phyloP scores from a whole-genome alignment of 75 land plant genomes.

The Pinus tabuliformis region DNA sequence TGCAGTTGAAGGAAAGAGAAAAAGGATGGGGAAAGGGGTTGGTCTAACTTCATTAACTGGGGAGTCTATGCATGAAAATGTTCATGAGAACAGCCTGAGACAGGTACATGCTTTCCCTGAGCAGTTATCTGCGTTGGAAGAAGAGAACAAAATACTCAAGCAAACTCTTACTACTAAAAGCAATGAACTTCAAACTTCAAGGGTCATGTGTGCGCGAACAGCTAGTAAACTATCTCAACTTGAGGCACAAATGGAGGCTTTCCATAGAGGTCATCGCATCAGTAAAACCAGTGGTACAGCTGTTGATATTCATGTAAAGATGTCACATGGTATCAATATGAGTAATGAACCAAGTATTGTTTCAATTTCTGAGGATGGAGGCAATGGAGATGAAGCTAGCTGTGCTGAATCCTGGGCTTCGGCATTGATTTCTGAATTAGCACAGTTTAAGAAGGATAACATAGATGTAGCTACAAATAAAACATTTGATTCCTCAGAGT shows the following conservation, averaged over 20 bases:
- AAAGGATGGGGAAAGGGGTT: not conserved
- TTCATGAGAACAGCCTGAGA: not conserved
- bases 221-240: slow-evolving; percentile 42
- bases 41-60: not conserved
- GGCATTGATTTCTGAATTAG: slow-evolving; percentile 52
- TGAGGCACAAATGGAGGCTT: slow-evolving; percentile 23
- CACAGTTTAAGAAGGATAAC: slow-evolving; percentile 47
- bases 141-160: slow-evolving; percentile 81
- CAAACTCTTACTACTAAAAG: slow-evolving; percentile 36
- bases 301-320: slow-evolving; percentile 8
- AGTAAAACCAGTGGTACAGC: not conserved
- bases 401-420: slow-evolving; percentile 68
- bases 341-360: slow-evolving; percentile 19
- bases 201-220: slow-evolving; percentile 36
- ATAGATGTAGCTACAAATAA: slow-evolving; percentile 16
- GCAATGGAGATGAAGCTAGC: slow-evolving; percentile 40
- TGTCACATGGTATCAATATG: slow-evolving; percentile 16
- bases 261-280: slow-evolving; percentile 10
- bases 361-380: slow-evolving; percentile 36
- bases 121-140: slow-evolving; percentile 74
- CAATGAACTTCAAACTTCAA: slow-evolving; percentile 46
- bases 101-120: slow-evolving; percentile 25
- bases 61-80: slow-evolving; percentile 11
- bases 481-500: slow-evolving; percentile 26
- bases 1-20: slow-evolving; percentile 23